Conservation (phyloP, 164 flowering plant genomes). For the Liquidambar formosana region DNA sequence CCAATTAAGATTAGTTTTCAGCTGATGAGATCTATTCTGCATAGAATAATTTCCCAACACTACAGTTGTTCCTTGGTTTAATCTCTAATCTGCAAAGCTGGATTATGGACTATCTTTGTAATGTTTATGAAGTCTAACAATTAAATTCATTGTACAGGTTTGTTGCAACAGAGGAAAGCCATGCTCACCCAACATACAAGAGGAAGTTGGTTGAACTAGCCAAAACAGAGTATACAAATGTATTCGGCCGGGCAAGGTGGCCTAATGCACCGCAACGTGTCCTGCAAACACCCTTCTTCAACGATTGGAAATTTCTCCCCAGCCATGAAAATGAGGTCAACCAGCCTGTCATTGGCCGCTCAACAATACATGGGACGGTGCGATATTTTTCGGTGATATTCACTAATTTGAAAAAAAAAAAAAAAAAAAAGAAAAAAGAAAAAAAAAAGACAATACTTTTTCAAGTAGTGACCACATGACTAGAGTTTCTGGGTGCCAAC, state of each 20-base stretch:
- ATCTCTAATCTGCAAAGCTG: too few species aligned
- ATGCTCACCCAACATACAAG: conserved; percentile 85
- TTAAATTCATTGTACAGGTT: conserved; percentile 48
- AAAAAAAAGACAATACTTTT: too few species aligned
- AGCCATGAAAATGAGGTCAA: conserved; percentile 58
- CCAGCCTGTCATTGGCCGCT: conserved; percentile 76
- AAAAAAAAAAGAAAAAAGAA: too few species aligned
- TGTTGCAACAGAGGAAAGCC: conserved; percentile 82
- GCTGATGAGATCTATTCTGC: too few species aligned
- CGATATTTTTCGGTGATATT: conserved; percentile 11
- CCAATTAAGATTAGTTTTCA: too few species aligned
- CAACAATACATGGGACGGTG: conserved; percentile 73
- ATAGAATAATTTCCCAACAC: too few species aligned
- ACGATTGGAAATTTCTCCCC: conserved; percentile 58
- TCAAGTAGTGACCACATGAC: too few species aligned
- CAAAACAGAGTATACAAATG: conserved; percentile 64
- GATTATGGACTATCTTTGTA: too few species aligned
- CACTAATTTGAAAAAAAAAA: too few species aligned
- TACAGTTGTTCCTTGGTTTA: neutral
- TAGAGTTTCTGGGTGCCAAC: too few species aligned
- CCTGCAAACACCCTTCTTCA: conserved; percentile 66
- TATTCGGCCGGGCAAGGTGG: conserved; percentile 92
- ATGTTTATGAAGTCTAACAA: neutral
- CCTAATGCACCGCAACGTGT: conserved; percentile 91
- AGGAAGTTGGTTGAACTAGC: conserved; percentile 61